Conservation (phyloP, 2,329 filamentous ascomycete species). For the Coniosporium tulheliwenetii region DNA sequence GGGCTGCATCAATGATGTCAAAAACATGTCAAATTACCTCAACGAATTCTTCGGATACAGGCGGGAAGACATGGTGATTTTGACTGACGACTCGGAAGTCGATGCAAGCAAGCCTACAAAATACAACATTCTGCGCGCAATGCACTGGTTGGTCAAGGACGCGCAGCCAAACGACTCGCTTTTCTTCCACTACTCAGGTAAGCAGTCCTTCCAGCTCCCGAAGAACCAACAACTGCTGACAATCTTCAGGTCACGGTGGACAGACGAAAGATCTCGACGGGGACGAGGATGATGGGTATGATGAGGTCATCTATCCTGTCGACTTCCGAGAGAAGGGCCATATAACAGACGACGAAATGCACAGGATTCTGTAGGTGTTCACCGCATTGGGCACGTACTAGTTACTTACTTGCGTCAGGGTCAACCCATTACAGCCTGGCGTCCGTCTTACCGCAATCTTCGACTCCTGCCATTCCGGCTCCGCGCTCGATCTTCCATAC, state of each 20-base stretch:
- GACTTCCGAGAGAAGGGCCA: constrained; percentile 68
- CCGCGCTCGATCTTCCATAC: constrained; percentile 62
- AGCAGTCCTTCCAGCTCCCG: constrained; percentile 11
- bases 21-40: constrained; percentile 89
- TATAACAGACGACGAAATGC: constrained; percentile 74
- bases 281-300: constrained; percentile 68
- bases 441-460: constrained; percentile 74
- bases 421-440: constrained; percentile 61
- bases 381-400: constrained; percentile 3
- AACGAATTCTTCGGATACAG: constrained; percentile 84
- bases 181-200: constrained; percentile 95
- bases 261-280: constrained; percentile 66
- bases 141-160: constrained; percentile 97
- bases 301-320: constrained; percentile 73
- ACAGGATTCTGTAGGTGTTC: constrained; percentile 44
- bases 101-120: constrained; percentile 95
- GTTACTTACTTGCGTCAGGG: constrained; percentile 21
- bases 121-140: constrained; percentile 83
- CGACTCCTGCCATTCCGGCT: constrained; percentile 68
- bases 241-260: constrained; percentile 53
- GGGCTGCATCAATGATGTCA: constrained; percentile 93
- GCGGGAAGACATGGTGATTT: constrained; percentile 88
- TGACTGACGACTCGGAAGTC: constrained; percentile 94
- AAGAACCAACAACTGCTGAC: background rate
- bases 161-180: constrained; percentile 83